Conservation (phyloP, 208 protist species). For the Wallacemonas sp. region DNA sequence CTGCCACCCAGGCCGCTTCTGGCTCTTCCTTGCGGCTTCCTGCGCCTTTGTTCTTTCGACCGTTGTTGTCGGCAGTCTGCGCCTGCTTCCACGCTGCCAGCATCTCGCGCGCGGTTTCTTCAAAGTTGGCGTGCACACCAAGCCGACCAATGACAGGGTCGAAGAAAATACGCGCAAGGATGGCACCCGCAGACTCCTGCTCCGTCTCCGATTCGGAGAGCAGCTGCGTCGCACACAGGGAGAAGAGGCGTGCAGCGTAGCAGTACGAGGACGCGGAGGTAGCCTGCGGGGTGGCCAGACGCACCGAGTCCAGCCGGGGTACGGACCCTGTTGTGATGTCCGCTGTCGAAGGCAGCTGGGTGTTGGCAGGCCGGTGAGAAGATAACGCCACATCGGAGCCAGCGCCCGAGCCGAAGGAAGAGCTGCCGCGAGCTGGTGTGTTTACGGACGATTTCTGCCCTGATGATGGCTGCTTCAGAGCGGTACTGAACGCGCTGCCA, state of each 20-base stretch:
- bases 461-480: too few species aligned
- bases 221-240: constrained; percentile 26
- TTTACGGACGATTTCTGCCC: too few species aligned
- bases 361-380: too few species aligned
- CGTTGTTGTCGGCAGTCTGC: constrained; percentile 5
- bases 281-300: not conserved
- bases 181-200: constrained; percentile 4
- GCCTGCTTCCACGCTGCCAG: constrained; percentile 49
- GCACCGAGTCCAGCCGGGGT: not conserved
- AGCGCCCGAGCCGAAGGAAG: too few species aligned
- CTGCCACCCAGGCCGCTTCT: constrained; percentile 52
- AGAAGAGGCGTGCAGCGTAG: constrained; percentile 30
- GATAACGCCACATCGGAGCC: too few species aligned
- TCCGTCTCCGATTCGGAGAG: constrained; percentile 10
- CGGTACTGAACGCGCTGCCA: not conserved
- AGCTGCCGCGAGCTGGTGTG: too few species aligned
- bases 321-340: too few species aligned
- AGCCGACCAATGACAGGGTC: constrained; percentile 29
- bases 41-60: not conserved
- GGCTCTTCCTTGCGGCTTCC: not conserved
- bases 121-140: constrained; percentile 38
- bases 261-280: constrained; percentile 16
- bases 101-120: constrained; percentile 45
- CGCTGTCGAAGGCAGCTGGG: too few species aligned
- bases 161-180: constrained; percentile 35